Evolutionary conservation across 176 grass and related monocot species (phyloP), one percentile per base, ranked within the genome.

Genomic region (Luzula sylvatica): DNA sequence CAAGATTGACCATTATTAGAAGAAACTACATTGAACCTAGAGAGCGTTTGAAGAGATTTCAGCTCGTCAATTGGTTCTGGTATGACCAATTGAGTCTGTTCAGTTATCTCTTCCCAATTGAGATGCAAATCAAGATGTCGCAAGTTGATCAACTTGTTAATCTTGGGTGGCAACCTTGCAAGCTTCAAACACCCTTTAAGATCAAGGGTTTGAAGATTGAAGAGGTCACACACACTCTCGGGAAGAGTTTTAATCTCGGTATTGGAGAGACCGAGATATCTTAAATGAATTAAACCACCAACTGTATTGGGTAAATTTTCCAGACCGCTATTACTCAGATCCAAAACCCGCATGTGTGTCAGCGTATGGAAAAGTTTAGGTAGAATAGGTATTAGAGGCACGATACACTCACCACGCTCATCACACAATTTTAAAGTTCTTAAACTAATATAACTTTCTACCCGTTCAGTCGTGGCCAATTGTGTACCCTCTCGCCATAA

Each of bases 71-170:
- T 53, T 11, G 20, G 20, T 44, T 45, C 3, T 42, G 20, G 15
- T 28, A 47, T 72, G 32, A 42, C 61, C 28, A 79, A 59, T 25
- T 23, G 21, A 43, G 11, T 30, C 21, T 71, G 43, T 46, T 76
- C 8, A n/a, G 40, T 73, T 38, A 56, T 44, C 50, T 61, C 58
- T 4, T 74, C 50, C 80, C 80, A 83, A 14, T 83, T 63, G 24
- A 83, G 24, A 65, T 74, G 74, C 58, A 83, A 64, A 51, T 41
- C 53, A 32, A 73, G 55, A 67, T 83, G 74, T 19, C 57, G 16
- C 38, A 83, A 32, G 69, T 78, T 74, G 52, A 83, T 46, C 40
- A 83, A 74, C 1, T 66, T 67, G 29, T 38, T 56, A 41, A 64
- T 41, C 39, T 23, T 61, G 58, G 52, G 2, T 28, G 80, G 80